A percentile compares a stretch with the other conserved stretches of the same genome.
Evolutionary conservation across 805 yeast species (phyloP).

Genomic region (Candida piceae): DNA sequence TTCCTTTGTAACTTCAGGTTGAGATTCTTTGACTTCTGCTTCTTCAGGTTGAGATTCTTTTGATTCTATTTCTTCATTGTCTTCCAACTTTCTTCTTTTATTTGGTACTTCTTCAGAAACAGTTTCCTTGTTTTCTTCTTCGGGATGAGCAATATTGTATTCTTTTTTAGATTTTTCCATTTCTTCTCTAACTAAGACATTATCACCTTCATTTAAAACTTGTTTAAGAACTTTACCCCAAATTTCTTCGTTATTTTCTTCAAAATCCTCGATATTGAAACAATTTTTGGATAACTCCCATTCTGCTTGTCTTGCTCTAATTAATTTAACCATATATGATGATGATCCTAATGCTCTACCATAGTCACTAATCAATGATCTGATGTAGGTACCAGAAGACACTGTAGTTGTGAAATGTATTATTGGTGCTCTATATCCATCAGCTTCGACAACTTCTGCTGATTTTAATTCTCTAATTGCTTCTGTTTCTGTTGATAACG

Average conservation of each 20-base stretch:
- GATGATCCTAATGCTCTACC: conserved; percentile 77
- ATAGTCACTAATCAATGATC: conserved; percentile 84
- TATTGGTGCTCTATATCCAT: conserved; percentile 52
- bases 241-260: conserved; percentile 48
- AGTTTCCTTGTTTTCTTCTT: conserved; percentile 2
- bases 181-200: conserved; percentile 35
- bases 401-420: conserved; percentile 74
- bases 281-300: conserved; percentile 75
- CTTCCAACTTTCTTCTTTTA: background rate
- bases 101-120: background rate
- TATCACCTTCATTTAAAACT: conserved; percentile 46
- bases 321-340: conserved; percentile 83
- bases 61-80: background rate
- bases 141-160: conserved; percentile 6
- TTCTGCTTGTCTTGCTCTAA: conserved; percentile 71
- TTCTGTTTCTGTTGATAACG: conserved; percentile 32
- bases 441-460: conserved; percentile 30
- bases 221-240: conserved; percentile 66
- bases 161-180: conserved; percentile 27
- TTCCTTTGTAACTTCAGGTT: too few species aligned
- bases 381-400: conserved; percentile 91
- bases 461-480: conserved; percentile 36
- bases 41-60: background rate
- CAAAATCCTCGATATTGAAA: conserved; percentile 63
- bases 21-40: background rate